Base-by-base conservation (phyloP, 352 stramenopile species). In the Phytophthora quininea region DNA sequence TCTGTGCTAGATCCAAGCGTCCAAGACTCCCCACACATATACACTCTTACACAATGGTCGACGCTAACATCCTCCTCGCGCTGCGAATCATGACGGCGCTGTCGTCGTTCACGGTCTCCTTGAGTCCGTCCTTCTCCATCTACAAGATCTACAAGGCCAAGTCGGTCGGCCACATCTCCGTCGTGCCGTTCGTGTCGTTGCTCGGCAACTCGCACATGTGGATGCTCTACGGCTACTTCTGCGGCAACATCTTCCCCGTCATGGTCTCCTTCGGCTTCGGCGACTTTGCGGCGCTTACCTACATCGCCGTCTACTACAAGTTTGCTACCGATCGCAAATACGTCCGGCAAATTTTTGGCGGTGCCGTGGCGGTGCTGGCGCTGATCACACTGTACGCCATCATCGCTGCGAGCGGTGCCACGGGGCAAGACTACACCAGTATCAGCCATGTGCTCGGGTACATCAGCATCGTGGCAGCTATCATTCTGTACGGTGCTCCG, bases 261-360 rank as follows among this genome's bases (percentile, higher is more conserved):
- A 73, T 88, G 33, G 68, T 73, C 19, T 87, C 77, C 0, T 90
- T 80, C 38, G 65, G 61, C n/a, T 58, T 85, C 12, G 82, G 79
- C 24, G 68, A 79, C 62, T 54, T 82, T 12, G 49, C 81, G 2
- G 65, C 73, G 12, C 24, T 84, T 40, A 30, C 65, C 24, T 90
- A 84, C 70, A 79, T 90, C 35, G 33, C 71, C 7, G 47, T 88
- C 31, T 89, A 88, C 66, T 88, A 84, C 62, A 58, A 62, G 11
- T 85, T 79, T 71, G 70, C 73, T 1, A 58, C 73, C 9, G 70
- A 86, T 15, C 63, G 63, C 46, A 69, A 58, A 54, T 82, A 86
- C 50, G 72, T 82, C 29, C 71, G 69, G 29, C 69, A 69, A 9
- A 71, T 79, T 11, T 53, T 81, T 27, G 52, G 54, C 5, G 32